Conservation (phyloP, 148 eudicot genomes). For the Nepenthes gracilis region DNA sequence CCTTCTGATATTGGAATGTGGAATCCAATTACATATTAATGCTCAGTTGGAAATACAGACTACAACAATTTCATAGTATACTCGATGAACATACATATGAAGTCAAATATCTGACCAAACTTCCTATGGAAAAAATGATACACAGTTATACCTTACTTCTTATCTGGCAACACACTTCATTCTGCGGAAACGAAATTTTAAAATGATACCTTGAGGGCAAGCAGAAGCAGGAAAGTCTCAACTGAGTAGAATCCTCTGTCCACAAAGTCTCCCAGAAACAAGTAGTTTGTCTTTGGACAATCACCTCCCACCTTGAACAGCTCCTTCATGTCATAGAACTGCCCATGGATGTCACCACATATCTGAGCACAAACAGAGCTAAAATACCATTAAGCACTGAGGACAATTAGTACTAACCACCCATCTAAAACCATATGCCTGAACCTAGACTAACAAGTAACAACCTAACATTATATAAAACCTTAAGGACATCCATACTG, state of each 20-base stretch:
- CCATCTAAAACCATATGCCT: no score
- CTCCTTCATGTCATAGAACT: constrained; percentile 94
- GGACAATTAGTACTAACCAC: neutral
- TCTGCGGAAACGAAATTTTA: neutral
- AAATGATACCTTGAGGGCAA: constrained; percentile 68
- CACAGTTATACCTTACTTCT: neutral
- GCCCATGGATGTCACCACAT: constrained; percentile 98
- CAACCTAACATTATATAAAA: no score
- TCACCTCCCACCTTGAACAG: constrained; percentile 92
- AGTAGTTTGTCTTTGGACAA: constrained; percentile 91
- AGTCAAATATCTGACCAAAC: no score
- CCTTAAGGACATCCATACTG: no score
- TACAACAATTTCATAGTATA: no score
- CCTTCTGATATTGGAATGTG: no score
- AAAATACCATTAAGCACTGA: neutral
- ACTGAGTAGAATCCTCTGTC: constrained; percentile 91
- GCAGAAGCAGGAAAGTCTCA: constrained; percentile 88
- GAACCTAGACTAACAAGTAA: no score
- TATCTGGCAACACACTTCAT: neutral
- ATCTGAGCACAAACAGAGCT: constrained; percentile 26
- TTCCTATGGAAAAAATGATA: no score
- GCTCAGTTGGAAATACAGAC: no score
- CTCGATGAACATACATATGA: no score
- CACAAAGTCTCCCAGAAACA: constrained; percentile 94
- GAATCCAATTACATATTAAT: no score